Conservation (phyloP, 371 early-diverging fungal genomes). For the Mucor piriformis region DNA sequence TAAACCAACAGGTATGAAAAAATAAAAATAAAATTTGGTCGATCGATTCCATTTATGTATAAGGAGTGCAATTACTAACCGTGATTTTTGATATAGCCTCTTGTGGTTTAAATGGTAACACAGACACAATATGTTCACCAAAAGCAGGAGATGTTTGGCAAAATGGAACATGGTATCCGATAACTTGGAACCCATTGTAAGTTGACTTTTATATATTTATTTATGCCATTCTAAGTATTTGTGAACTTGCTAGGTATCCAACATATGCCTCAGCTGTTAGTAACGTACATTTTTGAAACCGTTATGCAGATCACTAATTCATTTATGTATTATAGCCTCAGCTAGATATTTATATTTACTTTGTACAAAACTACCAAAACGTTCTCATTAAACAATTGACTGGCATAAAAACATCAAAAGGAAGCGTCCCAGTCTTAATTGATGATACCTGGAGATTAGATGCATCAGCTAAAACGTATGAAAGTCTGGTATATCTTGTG, state of each 20-base stretch:
- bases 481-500: slow-evolving; percentile 20
- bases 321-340: slow-evolving; percentile 7
- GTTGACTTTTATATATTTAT: background rate
- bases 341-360: slow-evolving; percentile 25
- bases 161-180: slow-evolving; percentile 31
- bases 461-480: slow-evolving; percentile 13
- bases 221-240: background rate
- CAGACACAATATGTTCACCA: slow-evolving; percentile 33
- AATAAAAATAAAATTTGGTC: background rate
- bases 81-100: background rate
- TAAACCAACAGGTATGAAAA: background rate
- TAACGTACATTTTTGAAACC: background rate
- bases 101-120: slow-evolving; percentile 26
- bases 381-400: slow-evolving; percentile 19
- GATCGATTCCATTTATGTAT: background rate
- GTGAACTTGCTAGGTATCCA: slow-evolving; percentile 13
- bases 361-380: slow-evolving; percentile 28
- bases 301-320: background rate
- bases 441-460: slow-evolving; percentile 29
- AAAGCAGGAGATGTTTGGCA: slow-evolving; percentile 26
- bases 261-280: slow-evolving; percentile 22
- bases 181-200: slow-evolving; percentile 36
- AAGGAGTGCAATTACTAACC: background rate
- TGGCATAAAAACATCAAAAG: slow-evolving; percentile 12
- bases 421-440: slow-evolving; percentile 18